phyloP scores from a whole-genome alignment of 2,329 filamentous ascomycete genomes.

The Ophidiomyces ophidiicola region DNA sequence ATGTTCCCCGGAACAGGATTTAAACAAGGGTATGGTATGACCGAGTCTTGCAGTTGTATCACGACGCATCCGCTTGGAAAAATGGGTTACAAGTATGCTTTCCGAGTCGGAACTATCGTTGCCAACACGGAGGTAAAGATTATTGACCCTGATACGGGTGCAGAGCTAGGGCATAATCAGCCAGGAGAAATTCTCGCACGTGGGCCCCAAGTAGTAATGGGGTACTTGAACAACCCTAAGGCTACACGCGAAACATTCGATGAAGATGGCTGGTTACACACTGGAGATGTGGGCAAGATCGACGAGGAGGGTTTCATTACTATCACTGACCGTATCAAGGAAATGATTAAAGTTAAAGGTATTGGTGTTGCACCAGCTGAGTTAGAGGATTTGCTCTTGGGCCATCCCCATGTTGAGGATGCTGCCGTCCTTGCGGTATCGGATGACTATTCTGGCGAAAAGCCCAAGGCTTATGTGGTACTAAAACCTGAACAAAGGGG shows the following conservation, averaged over 20 bases:
- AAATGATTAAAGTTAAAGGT: constrained; percentile 52
- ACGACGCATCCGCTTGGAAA: constrained; percentile 62
- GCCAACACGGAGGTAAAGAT: constrained; percentile 73
- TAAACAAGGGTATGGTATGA: constrained; percentile 73
- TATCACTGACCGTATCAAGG: constrained; percentile 76
- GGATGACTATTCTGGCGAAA: constrained; percentile 47
- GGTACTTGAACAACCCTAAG: constrained; percentile 48
- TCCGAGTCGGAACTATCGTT: constrained; percentile 63
- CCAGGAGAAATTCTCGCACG: constrained; percentile 56
- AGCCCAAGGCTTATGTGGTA: constrained; percentile 48
- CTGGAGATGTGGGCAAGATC: constrained; percentile 72
- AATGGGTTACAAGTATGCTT: constrained; percentile 64
- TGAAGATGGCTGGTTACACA: constrained; percentile 73
- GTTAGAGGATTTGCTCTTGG: constrained; percentile 44
- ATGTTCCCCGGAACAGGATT: constrained; percentile 56
- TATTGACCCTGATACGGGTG: constrained; percentile 44
- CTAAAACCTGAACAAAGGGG: constrained; percentile 24
- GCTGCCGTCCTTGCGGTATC: constrained; percentile 53
- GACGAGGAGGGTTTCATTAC: constrained; percentile 71
- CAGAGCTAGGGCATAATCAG: constrained; percentile 50
- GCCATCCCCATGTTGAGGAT: constrained; percentile 44
- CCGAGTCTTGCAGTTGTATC: constrained; percentile 57
- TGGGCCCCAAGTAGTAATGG: constrained; percentile 52
- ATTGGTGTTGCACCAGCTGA: constrained; percentile 61
- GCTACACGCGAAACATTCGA: constrained; percentile 47